A percentile compares a stretch with the other conserved stretches of the same genome.
phyloP scores from a whole-genome alignment of 441 rosid genomes.

The Breynia disticha region DNA sequence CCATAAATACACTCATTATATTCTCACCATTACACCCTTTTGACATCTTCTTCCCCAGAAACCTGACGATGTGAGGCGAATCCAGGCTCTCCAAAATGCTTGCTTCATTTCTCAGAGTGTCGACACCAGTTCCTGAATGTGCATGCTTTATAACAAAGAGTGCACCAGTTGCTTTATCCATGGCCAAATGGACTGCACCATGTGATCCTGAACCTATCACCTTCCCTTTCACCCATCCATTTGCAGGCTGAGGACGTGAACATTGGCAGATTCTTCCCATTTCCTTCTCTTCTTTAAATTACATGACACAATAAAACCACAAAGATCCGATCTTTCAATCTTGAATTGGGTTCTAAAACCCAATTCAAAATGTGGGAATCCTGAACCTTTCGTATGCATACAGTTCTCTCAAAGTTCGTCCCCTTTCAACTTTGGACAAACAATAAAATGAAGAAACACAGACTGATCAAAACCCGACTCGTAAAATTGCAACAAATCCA shows the following conservation, averaged over 20 bases:
- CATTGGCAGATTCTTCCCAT: slow-evolving; percentile 13
- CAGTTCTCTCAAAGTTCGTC: not conserved
- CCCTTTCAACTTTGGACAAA: not conserved
- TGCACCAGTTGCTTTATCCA: slow-evolving; percentile 22
- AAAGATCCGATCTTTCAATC: not conserved
- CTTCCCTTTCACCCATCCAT: slow-evolving; percentile 27
- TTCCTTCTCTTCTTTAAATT: slow-evolving; percentile 5
- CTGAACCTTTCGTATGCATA: slow-evolving; percentile 10
- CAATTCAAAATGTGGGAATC: slow-evolving; percentile 10
- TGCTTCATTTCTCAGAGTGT: slow-evolving; percentile 23
- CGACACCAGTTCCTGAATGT: slow-evolving; percentile 3
- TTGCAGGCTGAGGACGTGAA: slow-evolving; percentile 7
- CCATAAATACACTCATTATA: slow-evolving; percentile 23
- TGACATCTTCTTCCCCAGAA: slow-evolving; percentile 18
- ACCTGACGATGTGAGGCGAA: slow-evolving; percentile 24
- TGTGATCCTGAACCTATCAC: slow-evolving; percentile 28
- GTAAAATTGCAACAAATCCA: too few relatives aligned
- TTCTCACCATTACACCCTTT: slow-evolving; percentile 10
- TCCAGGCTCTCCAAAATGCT: slow-evolving; percentile 21
- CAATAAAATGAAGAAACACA: not conserved
- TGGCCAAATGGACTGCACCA: slow-evolving; percentile 32
- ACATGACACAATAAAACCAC: not conserved
- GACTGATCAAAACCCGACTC: too few relatives aligned
- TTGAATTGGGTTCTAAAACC: slow-evolving; percentile 13
- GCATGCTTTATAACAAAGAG: slow-evolving; percentile 28